Evolutionary conservation across 139 green algal genomes (phyloP), one percentile per base, ranked within the genome.

Genomic region (Microglena sp.): DNA sequence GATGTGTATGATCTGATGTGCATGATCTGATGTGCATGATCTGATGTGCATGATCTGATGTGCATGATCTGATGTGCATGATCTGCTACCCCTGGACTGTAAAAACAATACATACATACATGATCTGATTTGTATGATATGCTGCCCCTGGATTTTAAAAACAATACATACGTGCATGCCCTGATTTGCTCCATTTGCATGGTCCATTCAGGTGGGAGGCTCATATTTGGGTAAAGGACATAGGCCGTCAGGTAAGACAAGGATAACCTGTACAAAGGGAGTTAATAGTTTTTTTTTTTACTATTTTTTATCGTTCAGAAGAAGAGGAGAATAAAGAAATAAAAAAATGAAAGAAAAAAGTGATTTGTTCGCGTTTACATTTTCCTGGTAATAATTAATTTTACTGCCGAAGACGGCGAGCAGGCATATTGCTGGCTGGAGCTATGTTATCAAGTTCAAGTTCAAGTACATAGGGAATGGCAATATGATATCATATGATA

Each of bases 201-300:
- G 40, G 7, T 2, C 28, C 44, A 28, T 7, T 29, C 59, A 69
- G 82, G 62, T 91, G 83, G 81, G 81, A 89, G 67, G 76, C 79
- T 5, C 89, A 96, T 73, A 90, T 95, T 45, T 95, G 89, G 89
- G 77, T 95, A 6, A 90, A 89, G 68, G 85, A 94, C 7, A 70
- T 93, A 21, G 84, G 85, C 0, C 60, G 79, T n/a, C 88, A 95
- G 72, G n/a, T n/a, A n/a, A n/a, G n/a, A n/a, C 77, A 73, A 44
- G 45, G 46, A 33, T 29, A 27, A 5, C 26, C 40, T 11, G 18
- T 27, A 22, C 8, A 8, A 33, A 44, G 29, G 32, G 43, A 11
- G n/a, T 65, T 24, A 53, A 59, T 15, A 35, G 2, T 30, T 64
- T 3, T 4, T 29, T 11, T 33, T 27, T 4, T 7, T 35, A n/a